Evolutionary conservation across 2,329 filamentous ascomycete genomes (phyloP).

Genomic region (Sordariomycetes sp.): DNA sequence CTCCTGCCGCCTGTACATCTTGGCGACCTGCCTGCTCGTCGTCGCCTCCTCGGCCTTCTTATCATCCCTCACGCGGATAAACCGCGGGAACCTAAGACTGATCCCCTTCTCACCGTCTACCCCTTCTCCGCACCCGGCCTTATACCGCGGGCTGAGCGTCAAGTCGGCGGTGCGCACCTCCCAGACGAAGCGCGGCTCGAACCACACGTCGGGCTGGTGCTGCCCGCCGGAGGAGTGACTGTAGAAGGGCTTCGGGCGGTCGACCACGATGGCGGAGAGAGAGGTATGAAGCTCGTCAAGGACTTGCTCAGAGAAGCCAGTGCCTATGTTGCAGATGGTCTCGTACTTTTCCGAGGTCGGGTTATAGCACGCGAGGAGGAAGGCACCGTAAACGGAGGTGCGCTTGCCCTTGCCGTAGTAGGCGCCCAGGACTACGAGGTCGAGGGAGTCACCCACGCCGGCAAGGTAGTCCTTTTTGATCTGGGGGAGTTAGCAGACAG

Average conservation of each 20-base stretch:
- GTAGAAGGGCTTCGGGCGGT: conserved; percentile 89
- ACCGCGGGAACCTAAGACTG: conserved; percentile 80
- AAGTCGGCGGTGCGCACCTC: conserved; percentile 95
- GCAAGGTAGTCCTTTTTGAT: conserved; percentile 97
- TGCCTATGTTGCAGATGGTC: conserved; percentile 96
- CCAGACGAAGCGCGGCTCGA: conserved; percentile 90
- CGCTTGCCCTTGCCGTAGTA: conserved; percentile 94
- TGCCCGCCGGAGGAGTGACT: conserved; percentile 70
- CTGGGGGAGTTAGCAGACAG: conserved; percentile 22
- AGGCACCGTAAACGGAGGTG: conserved; percentile 89
- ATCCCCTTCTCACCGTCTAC: conserved; percentile 70
- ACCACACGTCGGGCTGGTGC: conserved; percentile 97
- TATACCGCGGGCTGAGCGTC: conserved; percentile 83
- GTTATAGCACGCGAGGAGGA: conserved; percentile 92
- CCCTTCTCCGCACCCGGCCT: conserved; percentile 75
- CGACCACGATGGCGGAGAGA: conserved; percentile 68
- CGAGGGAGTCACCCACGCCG: conserved; percentile 87
- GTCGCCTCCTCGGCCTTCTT: conserved; percentile 93
- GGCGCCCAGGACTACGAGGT: conserved; percentile 88
- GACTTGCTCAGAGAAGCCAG: conserved; percentile 87
- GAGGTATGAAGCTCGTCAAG: conserved; percentile 75
- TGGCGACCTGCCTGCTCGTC: conserved; percentile 70
- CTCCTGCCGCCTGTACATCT: conserved; percentile 96
- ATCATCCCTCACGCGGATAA: conserved; percentile 83
- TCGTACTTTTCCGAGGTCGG: conserved; percentile 69